Percentiles rank a stretch among this genome's conserved stretches.
Evolutionary conservation across 805 yeast species (phyloP).

Genomic region (Candida stauntonica): DNA sequence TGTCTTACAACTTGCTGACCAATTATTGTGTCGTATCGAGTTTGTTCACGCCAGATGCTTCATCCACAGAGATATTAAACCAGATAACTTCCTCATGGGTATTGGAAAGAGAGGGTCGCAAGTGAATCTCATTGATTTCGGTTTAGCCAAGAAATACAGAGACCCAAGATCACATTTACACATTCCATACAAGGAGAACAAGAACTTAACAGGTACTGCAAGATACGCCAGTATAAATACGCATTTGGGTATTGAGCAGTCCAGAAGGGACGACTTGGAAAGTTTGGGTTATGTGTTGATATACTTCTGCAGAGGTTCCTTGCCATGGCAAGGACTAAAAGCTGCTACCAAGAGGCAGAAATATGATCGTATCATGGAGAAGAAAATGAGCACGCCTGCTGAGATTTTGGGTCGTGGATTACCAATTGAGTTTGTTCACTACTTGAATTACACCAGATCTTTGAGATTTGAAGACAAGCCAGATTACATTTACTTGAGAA

Average conservation of each 20-base stretch:
- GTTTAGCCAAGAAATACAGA: constrained; percentile 89
- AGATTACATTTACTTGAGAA: constrained; percentile 84
- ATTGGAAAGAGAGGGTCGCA: constrained; percentile 93
- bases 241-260: constrained; percentile 94
- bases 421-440: constrained; percentile 83
- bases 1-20: constrained; percentile 88
- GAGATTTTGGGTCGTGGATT: constrained; percentile 86
- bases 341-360: constrained; percentile 97
- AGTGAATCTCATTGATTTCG: constrained; percentile 95
- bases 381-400: constrained; percentile 85
- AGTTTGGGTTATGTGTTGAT: constrained; percentile 91
- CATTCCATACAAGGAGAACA: constrained; percentile 94
- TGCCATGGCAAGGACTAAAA: constrained; percentile 98
- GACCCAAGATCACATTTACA: constrained; percentile 93
- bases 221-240: constrained; percentile 94
- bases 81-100: constrained; percentile 87
- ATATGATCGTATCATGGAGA: constrained; percentile 93
- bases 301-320: constrained; percentile 90
- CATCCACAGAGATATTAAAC: constrained; percentile 94
- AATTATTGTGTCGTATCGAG: constrained; percentile 88
- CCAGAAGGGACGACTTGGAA: constrained; percentile 94
- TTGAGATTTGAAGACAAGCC: constrained; percentile 95
- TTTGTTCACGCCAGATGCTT: constrained; percentile 94
- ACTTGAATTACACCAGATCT: constrained; percentile 83
- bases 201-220: constrained; percentile 95